phyloP scores from a whole-genome alignment of 441 rosid species.

The Populus hybrid region DNA sequence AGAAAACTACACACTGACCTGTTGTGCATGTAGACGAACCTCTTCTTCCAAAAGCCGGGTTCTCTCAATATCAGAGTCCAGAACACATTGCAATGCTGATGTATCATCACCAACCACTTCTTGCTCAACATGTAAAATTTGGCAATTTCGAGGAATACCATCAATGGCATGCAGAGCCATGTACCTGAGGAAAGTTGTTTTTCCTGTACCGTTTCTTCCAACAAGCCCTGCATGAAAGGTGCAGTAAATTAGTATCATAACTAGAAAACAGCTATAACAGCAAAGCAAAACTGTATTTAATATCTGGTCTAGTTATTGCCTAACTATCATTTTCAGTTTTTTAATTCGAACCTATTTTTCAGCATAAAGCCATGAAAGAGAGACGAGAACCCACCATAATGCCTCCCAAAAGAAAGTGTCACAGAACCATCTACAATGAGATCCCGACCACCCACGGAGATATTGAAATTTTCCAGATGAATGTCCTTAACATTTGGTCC shows the following conservation, averaged over 20 bases:
- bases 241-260: conserved; percentile 4
- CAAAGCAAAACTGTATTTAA: neutral
- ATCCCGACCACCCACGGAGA: conserved; percentile 98
- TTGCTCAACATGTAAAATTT: conserved; percentile 94
- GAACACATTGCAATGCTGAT: conserved; percentile 91
- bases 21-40: conserved; percentile 54
- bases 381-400: conserved; percentile 63
- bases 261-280: neutral
- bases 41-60: conserved; percentile 80
- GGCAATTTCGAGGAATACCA: conserved; percentile 97
- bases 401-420: conserved; percentile 92
- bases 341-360: conserved; percentile 7
- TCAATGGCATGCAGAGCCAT: conserved; percentile 98
- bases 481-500: conserved; percentile 83
- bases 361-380: conserved; percentile 1
- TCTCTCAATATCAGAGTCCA: conserved; percentile 87
- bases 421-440: conserved; percentile 85
- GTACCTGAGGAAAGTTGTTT: conserved; percentile 92
- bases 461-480: conserved; percentile 85
- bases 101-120: conserved; percentile 92
- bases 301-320: neutral
- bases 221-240: conserved; percentile 67
- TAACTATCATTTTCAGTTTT: neutral
- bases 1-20: conserved; percentile 41
- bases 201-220: conserved; percentile 98